phyloP scores from a whole-genome alignment of 2,329 filamentous ascomycete genomes.

The Chaetomium strumarium region DNA sequence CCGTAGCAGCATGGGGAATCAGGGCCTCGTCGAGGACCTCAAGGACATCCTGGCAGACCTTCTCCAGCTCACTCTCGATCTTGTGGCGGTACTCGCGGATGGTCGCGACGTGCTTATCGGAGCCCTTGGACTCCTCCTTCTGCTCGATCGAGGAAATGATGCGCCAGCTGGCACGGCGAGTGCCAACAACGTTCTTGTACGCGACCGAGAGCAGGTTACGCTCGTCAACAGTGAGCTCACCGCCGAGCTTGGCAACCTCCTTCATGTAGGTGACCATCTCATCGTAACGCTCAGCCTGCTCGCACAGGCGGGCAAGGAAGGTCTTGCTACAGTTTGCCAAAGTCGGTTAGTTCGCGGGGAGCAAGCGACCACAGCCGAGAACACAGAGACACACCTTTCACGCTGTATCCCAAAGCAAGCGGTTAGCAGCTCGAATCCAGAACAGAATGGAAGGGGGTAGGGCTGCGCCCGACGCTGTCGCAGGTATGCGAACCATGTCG shows the following conservation, averaged over 20 bases:
- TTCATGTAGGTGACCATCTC: slow-evolving; percentile 99
- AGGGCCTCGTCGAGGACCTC: slow-evolving; percentile 88
- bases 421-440: slow-evolving; percentile 23
- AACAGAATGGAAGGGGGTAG: neutral
- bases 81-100: slow-evolving; percentile 98
- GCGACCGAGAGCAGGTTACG: slow-evolving; percentile 97
- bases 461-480: slow-evolving; percentile 3
- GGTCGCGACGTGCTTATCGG: slow-evolving; percentile 85
- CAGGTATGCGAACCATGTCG: slow-evolving; percentile 7
- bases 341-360: slow-evolving; percentile 18
- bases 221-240: slow-evolving; percentile 89
- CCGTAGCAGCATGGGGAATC: slow-evolving; percentile 91
- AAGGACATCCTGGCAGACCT: slow-evolving; percentile 96
- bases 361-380: neutral
- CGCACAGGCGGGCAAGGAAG: slow-evolving; percentile 98
- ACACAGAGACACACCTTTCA: slow-evolving; percentile 28
- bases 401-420: slow-evolving; percentile 20
- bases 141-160: slow-evolving; percentile 99
- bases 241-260: slow-evolving; percentile 88
- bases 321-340: slow-evolving; percentile 71
- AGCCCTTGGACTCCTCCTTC: slow-evolving; percentile 99
- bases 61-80: slow-evolving; percentile 95
- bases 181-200: slow-evolving; percentile 99
- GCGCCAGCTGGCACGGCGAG: slow-evolving; percentile 96
- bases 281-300: slow-evolving; percentile 99